Evolutionary conservation across 1,284 basidiomycete species (phyloP).

Genomic region (Mycena sp.): DNA sequence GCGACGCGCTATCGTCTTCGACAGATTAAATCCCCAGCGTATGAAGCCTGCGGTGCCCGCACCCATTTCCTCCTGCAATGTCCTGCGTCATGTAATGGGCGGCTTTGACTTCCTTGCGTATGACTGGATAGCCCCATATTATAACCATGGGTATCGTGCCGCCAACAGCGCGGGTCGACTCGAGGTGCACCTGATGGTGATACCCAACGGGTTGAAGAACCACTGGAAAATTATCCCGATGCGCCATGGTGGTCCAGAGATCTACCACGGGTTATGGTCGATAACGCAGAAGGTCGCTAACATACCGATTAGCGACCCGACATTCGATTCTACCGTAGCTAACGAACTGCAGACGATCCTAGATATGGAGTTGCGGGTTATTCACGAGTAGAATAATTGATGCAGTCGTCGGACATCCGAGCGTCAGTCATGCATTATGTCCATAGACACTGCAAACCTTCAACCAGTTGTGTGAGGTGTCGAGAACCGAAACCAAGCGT

Average conservation of each 20-base stretch:
- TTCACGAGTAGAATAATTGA: constrained; percentile 9
- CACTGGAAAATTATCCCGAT: background rate
- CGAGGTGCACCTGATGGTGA: background rate
- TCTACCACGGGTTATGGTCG: background rate
- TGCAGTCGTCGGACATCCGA: too few species aligned
- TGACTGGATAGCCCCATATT: background rate
- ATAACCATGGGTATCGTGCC: background rate
- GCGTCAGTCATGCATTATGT: too few species aligned
- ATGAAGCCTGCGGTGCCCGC: background rate
- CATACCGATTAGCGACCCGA: background rate
- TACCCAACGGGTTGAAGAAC: background rate
- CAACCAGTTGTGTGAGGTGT: too few species aligned
- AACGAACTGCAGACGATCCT: background rate
- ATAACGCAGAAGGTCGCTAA: background rate
- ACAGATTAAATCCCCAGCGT: background rate
- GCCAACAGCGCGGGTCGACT: background rate
- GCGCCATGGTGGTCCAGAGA: background rate
- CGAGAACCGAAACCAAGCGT: too few species aligned
- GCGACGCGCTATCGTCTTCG: too few species aligned
- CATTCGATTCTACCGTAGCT: background rate
- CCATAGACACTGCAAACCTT: too few species aligned
- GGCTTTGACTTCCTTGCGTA: too few species aligned
- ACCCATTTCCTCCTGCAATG: background rate
- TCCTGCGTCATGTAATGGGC: too few species aligned
- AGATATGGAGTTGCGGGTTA: background rate